A percentile compares a stretch with the other conserved stretches of the same genome.
Conservation (phyloP, 2,329 filamentous ascomycete species). For the Colletotrichum sp. region DNA sequence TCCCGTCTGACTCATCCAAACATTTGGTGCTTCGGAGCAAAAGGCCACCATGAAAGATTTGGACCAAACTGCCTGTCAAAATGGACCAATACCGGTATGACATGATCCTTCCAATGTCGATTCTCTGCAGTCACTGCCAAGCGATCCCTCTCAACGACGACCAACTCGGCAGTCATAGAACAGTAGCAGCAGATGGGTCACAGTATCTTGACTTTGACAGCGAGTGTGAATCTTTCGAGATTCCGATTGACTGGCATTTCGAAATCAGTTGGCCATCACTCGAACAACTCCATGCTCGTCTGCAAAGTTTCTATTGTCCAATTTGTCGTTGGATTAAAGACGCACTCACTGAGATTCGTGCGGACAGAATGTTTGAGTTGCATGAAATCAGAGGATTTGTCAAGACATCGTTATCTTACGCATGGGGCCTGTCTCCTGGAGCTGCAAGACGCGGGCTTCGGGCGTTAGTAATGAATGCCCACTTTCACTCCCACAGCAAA, state of each 20-base stretch:
- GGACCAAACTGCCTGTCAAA: not conserved
- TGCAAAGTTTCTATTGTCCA: not conserved
- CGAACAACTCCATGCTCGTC: not conserved
- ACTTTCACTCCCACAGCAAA: not conserved
- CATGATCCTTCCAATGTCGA: not conserved
- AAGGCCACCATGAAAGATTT: not conserved
- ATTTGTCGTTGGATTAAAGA: not conserved
- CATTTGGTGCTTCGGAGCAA: not conserved
- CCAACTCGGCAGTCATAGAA: not conserved
- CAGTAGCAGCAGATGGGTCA: not conserved
- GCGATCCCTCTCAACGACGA: not conserved
- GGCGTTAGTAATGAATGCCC: not conserved
- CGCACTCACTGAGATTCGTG: not conserved
- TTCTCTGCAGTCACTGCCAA: not conserved
- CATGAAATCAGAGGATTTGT: not conserved
- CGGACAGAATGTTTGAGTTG: not conserved
- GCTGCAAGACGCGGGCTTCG: not conserved
- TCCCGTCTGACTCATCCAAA: not conserved
- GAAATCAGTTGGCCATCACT: not conserved
- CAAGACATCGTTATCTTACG: not conserved
- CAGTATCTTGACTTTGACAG: not conserved
- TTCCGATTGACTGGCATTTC: not conserved
- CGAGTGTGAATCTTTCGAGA: not conserved
- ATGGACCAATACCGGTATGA: not conserved
- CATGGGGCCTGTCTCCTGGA: not conserved